Percentiles rank a stretch among this genome's conserved stretches.
phyloP scores from a whole-genome alignment of 768 basidiomycete genomes.

The Chalciporus pseudorubinellus region DNA sequence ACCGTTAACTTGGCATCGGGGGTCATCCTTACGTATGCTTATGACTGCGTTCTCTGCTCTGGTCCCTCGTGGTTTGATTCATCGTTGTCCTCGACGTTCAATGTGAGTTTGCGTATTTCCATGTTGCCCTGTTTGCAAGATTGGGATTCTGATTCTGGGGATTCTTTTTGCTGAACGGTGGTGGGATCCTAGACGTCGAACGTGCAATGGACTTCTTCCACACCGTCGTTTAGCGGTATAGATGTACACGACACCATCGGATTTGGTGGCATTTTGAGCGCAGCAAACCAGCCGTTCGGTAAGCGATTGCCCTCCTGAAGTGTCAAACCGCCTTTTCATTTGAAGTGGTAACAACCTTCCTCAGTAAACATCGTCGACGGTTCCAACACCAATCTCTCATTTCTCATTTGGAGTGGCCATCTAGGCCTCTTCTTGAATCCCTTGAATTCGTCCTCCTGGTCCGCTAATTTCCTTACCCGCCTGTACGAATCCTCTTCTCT shows the following conservation, averaged over 20 bases:
- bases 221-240: conserved; percentile 18
- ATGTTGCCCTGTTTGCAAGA: not conserved
- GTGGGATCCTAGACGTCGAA: conserved; percentile 14
- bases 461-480: conserved; percentile 17
- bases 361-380: conserved; percentile 26
- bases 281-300: conserved; percentile 15
- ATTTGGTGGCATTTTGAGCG: conserved; percentile 19
- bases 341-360: not conserved
- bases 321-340: not conserved
- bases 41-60: conserved; percentile 27
- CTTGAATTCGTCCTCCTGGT: conserved; percentile 10
- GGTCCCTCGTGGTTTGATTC: conserved; percentile 21
- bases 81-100: conserved; percentile 22
- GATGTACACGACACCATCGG: conserved; percentile 18
- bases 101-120: conserved; percentile 13
- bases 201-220: conserved; percentile 12
- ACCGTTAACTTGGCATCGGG: conserved; percentile 19
- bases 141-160: not conserved
- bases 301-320: not conserved
- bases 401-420: conserved; percentile 18
- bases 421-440: conserved; percentile 28
- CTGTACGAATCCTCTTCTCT: conserved; percentile 21
- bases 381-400: conserved; percentile 4
- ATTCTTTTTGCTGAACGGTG: not conserved
- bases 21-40: conserved; percentile 14